These are phyloP conservation scores for Metschnikowia amazonensis DNA, from an alignment of 805 yeast genomes.

Conservation along the genomic window DNA sequence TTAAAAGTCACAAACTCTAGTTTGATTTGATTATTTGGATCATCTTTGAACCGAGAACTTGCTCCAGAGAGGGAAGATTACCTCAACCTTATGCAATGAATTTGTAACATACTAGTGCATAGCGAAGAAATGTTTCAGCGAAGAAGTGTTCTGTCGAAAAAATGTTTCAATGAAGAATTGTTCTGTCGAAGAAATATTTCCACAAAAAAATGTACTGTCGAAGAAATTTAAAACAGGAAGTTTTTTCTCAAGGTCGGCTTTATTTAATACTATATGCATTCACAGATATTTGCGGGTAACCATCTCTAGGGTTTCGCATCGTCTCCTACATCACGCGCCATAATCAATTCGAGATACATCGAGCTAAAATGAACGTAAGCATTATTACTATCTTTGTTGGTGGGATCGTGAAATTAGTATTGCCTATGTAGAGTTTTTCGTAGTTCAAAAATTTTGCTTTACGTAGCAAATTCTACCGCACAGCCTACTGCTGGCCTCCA, in stretches of 20 bases:
- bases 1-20: constrained; percentile 48
- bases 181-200: not conserved
- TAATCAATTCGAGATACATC: not conserved
- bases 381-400: not conserved
- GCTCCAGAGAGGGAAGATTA: not conserved
- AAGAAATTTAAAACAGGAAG: not conserved
- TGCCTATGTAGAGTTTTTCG: not conserved
- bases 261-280: constrained; percentile 4
- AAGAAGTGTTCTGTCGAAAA: not conserved
- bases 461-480: not conserved
- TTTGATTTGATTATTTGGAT: constrained; percentile 35
- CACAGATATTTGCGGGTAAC: constrained; percentile 13
- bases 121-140: constrained; percentile 3
- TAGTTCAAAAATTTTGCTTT: not conserved
- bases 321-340: not conserved
- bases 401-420: not conserved
- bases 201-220: not conserved
- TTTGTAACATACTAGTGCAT: not conserved
- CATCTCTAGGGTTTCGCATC: not conserved
- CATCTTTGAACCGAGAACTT: constrained; percentile 15
- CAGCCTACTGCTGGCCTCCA: not conserved
- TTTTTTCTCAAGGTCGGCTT: constrained; percentile 1
- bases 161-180: constrained; percentile 3
- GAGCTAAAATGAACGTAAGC: not conserved
- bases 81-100: not conserved